Conservation (phyloP, 257 asterid species). For the Solanum bulbocastanum region DNA sequence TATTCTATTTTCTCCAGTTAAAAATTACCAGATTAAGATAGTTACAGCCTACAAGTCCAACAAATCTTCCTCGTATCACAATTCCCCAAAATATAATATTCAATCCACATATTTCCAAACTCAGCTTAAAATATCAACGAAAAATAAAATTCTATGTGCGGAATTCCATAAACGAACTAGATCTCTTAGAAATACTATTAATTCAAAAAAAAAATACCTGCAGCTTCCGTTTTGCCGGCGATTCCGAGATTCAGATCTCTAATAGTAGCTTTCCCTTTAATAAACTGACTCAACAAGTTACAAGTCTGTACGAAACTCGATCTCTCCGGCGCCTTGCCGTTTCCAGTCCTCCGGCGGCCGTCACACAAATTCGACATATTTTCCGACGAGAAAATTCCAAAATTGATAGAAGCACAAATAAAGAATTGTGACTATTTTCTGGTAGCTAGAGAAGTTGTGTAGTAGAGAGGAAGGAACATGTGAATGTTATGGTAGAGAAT, state of each 20-base stretch:
- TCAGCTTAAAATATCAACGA: background rate
- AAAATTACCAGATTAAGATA: background rate
- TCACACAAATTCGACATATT: constrained; percentile 13
- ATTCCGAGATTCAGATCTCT: constrained; percentile 48
- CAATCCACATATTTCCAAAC: background rate
- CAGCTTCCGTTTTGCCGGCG: constrained; percentile 24
- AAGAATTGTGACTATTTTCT: background rate
- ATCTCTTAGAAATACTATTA: background rate
- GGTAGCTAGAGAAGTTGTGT: background rate
- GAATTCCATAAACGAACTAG: background rate
- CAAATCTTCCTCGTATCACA: background rate
- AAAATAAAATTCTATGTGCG: background rate
- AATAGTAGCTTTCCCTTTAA: constrained; percentile 46
- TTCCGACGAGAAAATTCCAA: background rate
- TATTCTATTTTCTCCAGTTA: background rate
- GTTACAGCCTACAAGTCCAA: background rate
- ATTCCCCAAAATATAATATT: background rate
- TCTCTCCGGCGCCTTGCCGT: constrained; percentile 30
- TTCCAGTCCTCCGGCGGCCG: background rate
- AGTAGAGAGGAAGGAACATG: background rate
- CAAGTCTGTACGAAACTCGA: constrained; percentile 51
- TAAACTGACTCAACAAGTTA: constrained; percentile 52
- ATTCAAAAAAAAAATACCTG: constrained; percentile 15
- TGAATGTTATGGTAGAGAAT: background rate
- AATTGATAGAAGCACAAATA: background rate